A percentile compares a stretch with the other conserved stretches of the same genome.
Evolutionary conservation across 2,329 filamentous ascomycete genomes (phyloP).

Genomic region (Sordariomycetes sp.): DNA sequence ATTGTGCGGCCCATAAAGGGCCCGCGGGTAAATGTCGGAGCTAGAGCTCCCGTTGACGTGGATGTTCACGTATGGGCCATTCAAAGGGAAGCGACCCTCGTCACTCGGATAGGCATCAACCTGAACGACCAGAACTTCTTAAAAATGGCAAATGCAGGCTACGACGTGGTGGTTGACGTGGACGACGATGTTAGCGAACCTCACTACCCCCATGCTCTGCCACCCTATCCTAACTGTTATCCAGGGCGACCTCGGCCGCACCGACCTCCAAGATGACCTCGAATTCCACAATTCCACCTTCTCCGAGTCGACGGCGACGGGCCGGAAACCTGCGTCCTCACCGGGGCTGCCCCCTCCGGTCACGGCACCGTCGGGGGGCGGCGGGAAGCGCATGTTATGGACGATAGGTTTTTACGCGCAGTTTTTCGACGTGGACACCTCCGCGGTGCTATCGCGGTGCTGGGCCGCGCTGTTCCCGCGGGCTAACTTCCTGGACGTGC

Average conservation of each 20-base stretch:
- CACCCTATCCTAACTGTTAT: neutral
- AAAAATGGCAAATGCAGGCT: slow-evolving; percentile 70
- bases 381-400: slow-evolving; percentile 81
- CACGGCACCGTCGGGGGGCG: slow-evolving; percentile 29
- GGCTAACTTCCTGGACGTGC: slow-evolving; percentile 89
- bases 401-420: slow-evolving; percentile 86
- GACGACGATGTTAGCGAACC: slow-evolving; percentile 65
- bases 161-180: slow-evolving; percentile 95
- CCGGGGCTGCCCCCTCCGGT: slow-evolving; percentile 44
- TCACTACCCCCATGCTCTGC: neutral
- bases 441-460: slow-evolving; percentile 76
- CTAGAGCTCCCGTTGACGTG: neutral
- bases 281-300: slow-evolving; percentile 96
- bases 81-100: neutral
- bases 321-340: slow-evolving; percentile 30
- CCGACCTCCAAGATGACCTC: slow-evolving; percentile 95
- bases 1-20: neutral
- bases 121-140: neutral
- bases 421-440: slow-evolving; percentile 97
- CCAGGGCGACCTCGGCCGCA: slow-evolving; percentile 93
- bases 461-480: slow-evolving; percentile 80
- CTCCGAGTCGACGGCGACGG: slow-evolving; percentile 39
- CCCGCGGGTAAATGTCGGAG: neutral
- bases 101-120: neutral
- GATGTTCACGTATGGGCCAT: neutral